These are phyloP conservation scores for Fusarium sp. DNA, from an alignment of 2,329 filamentous ascomycete species.

Conservation along the genomic window DNA sequence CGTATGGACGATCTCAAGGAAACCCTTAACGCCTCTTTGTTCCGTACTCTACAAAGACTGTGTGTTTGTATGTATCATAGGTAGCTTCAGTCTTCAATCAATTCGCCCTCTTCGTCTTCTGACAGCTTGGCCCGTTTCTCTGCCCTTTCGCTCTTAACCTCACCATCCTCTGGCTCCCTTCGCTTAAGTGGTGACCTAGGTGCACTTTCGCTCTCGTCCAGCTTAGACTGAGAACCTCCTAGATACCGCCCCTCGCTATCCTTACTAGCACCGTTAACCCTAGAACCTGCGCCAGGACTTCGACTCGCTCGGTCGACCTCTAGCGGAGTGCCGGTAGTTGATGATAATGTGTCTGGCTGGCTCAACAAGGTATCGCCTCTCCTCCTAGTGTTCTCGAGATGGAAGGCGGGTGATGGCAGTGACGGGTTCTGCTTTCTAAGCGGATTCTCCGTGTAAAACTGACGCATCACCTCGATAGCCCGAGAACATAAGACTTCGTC, in stretches of 20 bases:
- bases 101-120: constrained; percentile 66
- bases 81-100: constrained; percentile 55
- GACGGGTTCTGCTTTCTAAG: constrained; percentile 70
- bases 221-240: constrained; percentile 56
- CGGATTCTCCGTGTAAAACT: constrained; percentile 76
- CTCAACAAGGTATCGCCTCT: constrained; percentile 61
- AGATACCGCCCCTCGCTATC: constrained; percentile 52
- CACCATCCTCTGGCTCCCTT: constrained; percentile 57
- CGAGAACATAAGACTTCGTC: constrained; percentile 77
- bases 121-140: constrained; percentile 63
- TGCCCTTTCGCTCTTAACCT: constrained; percentile 54
- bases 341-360: constrained; percentile 62
- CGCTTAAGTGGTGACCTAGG: constrained; percentile 60
- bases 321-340: constrained; percentile 64
- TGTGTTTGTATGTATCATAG: constrained; percentile 4
- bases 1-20: constrained; percentile 26
- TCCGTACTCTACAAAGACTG: constrained; percentile 37
- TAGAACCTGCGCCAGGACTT: constrained; percentile 64
- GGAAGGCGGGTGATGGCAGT: constrained; percentile 68
- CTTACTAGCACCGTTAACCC: constrained; percentile 58
- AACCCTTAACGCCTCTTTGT: constrained; percentile 45
- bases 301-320: constrained; percentile 64
- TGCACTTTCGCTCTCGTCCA: constrained; percentile 50
- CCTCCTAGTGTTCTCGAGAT: constrained; percentile 69
- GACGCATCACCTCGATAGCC: constrained; percentile 83